Conservation (phyloP, 495 filamentous ascomycete genomes). For the Penicillium subrubescens region DNA sequence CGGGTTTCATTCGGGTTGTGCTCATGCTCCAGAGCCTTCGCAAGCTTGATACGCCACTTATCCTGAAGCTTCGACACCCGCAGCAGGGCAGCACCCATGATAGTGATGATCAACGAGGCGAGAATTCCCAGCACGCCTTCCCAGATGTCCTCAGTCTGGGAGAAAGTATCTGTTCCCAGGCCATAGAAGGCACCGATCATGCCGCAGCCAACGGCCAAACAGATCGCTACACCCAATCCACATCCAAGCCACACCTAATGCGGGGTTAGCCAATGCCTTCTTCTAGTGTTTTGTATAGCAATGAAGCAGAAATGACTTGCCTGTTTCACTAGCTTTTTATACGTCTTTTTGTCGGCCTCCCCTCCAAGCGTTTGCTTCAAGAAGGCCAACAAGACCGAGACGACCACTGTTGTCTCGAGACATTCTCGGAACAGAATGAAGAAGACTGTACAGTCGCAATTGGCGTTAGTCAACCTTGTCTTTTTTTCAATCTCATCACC, state of each 20-base stretch:
- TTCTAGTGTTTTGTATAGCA: not conserved
- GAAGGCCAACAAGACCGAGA: conserved; percentile 80
- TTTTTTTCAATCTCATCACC: not conserved
- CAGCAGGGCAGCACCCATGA: conserved; percentile 76
- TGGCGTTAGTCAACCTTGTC: not conserved
- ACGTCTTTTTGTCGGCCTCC: conserved; percentile 52
- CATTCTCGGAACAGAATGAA: conserved; percentile 87
- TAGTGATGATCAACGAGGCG: conserved; percentile 73
- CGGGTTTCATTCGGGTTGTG: conserved; percentile 29
- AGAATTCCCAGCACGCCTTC: conserved; percentile 75
- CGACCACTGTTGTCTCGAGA: conserved; percentile 77
- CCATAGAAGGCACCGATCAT: conserved; percentile 83
- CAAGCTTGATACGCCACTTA: conserved; percentile 82
- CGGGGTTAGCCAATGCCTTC: not conserved
- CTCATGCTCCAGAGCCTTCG: conserved; percentile 60
- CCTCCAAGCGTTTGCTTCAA: conserved; percentile 75
- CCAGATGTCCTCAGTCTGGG: conserved; percentile 69
- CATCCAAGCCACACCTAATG: conserved; percentile 72
- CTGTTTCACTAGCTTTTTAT: conserved; percentile 73
- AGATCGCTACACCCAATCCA: conserved; percentile 62
- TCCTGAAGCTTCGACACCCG: conserved; percentile 84
- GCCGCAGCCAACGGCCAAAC: conserved; percentile 66
- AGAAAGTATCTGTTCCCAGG: conserved; percentile 65
- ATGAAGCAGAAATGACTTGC: conserved; percentile 34
- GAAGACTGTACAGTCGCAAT: conserved; percentile 55